A percentile compares a stretch with the other conserved stretches of the same genome.
Conservation (phyloP, 2,329 filamentous ascomycete species). For the Allantophomopsis lycopodina region DNA sequence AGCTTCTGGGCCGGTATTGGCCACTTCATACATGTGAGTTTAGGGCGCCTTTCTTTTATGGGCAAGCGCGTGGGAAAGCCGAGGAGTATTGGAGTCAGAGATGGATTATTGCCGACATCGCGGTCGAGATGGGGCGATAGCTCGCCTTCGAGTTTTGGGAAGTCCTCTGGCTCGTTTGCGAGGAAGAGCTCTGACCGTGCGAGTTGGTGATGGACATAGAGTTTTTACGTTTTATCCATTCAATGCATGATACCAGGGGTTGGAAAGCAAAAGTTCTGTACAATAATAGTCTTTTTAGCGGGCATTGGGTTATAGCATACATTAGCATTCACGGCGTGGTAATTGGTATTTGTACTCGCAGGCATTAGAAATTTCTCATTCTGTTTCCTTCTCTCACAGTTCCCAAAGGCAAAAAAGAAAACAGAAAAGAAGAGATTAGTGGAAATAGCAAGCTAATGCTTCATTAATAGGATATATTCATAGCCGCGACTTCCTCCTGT, state of each 20-base stretch:
- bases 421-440: no score
- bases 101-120: constrained; percentile 10
- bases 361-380: constrained; percentile 3
- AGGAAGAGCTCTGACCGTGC: no score
- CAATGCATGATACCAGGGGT: no score
- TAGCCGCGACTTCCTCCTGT: constrained; percentile 58
- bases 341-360: constrained; percentile 9
- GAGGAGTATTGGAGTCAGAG: constrained; percentile 15
- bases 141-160: no score
- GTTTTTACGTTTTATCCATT: no score
- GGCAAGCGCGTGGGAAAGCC: constrained; percentile 13
- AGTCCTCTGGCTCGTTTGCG: no score
- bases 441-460: background rate
- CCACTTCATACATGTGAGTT: constrained; percentile 64
- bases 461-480: constrained; percentile 44
- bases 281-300: no score
- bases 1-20: constrained; percentile 81
- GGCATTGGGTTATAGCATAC: no score
- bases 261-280: no score
- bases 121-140: no score
- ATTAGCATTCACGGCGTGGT: no score
- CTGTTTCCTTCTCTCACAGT: constrained; percentile 2
- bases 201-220: no score
- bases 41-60: constrained; percentile 14
- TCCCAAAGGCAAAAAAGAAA: constrained; percentile 4